Conservation (phyloP, 495 filamentous ascomycete species). For the Pseudevernia furfuracea region DNA sequence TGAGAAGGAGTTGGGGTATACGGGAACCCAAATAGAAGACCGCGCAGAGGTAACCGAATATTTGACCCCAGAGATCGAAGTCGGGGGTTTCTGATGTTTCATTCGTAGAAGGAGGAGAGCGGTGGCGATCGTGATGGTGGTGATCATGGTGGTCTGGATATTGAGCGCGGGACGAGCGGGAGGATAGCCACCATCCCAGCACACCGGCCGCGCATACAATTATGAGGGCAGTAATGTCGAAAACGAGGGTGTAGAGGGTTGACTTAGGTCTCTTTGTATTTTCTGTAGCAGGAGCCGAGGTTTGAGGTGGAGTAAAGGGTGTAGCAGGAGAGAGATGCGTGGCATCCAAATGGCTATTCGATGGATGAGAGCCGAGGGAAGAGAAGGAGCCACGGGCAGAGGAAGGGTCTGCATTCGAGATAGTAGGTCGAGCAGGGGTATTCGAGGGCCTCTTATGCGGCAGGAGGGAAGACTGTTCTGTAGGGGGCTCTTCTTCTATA, state of each 20-base stretch:
- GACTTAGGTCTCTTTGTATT: constrained; percentile 31
- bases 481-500: constrained; percentile 8
- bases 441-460: constrained; percentile 3
- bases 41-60: constrained; percentile 83
- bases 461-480: constrained; percentile 26
- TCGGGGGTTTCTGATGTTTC: constrained; percentile 33
- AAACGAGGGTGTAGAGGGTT: constrained; percentile 50
- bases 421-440: constrained; percentile 10
- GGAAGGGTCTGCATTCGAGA: constrained; percentile 12
- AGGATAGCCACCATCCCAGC: constrained; percentile 74
- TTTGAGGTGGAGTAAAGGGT: constrained; percentile 48
- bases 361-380: constrained; percentile 29
- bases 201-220: constrained; percentile 78
- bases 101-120: constrained; percentile 22
- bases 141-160: constrained; percentile 14
- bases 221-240: constrained; percentile 63
- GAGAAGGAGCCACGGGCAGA: constrained; percentile 20
- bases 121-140: constrained; percentile 16
- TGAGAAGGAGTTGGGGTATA: constrained; percentile 81
- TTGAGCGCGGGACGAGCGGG: constrained; percentile 28
- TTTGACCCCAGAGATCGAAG: constrained; percentile 70
- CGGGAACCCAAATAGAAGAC: constrained; percentile 80
- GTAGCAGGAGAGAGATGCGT: constrained; percentile 75
- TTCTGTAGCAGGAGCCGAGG: constrained; percentile 19
- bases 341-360: constrained; percentile 39